phyloP scores from a whole-genome alignment of 768 basidiomycete species.

The Leccinum boreale region DNA sequence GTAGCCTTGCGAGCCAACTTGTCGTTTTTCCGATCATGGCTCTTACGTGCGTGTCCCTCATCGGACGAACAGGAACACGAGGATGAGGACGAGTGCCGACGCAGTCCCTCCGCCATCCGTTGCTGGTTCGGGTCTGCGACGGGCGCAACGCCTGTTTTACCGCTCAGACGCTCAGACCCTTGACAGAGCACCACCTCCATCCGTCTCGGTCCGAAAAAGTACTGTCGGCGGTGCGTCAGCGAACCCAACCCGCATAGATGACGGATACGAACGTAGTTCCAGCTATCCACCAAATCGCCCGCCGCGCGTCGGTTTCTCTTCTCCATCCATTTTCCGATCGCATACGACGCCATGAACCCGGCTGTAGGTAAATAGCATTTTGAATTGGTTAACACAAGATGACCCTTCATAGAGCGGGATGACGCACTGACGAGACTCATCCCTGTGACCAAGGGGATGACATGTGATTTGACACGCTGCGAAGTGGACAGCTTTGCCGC shows the following conservation, averaged over 20 bases:
- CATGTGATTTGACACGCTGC: constrained; percentile 33
- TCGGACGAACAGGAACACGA: not conserved
- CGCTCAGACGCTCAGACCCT: constrained; percentile 28
- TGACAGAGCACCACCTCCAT: constrained; percentile 41
- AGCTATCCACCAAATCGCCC: constrained; percentile 41
- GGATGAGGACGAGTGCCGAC: not conserved
- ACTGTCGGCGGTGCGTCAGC: constrained; percentile 22
- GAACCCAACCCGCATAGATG: not conserved
- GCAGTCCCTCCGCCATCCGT: constrained; percentile 19
- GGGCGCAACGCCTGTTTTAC: constrained; percentile 19
- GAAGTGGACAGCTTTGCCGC: constrained; percentile 33
- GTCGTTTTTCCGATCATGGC: not conserved
- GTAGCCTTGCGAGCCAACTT: not conserved
- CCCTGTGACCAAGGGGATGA: constrained; percentile 29
- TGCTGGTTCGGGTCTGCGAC: constrained; percentile 15
- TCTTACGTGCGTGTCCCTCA: not conserved
- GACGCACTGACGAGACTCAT: constrained; percentile 24
- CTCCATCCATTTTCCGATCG: constrained; percentile 28
- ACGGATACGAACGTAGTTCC: constrained; percentile 44
- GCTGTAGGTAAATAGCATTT: constrained; percentile 9
- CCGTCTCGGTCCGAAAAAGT: constrained; percentile 46
- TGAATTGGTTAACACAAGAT: too few species aligned
- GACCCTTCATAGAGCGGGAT: too few species aligned
- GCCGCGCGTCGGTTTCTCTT: constrained; percentile 38
- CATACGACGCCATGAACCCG: constrained; percentile 14